These are phyloP conservation scores for Hygrophorus russula DNA, from an alignment of 768 basidiomycete species.

Conservation along the genomic window DNA sequence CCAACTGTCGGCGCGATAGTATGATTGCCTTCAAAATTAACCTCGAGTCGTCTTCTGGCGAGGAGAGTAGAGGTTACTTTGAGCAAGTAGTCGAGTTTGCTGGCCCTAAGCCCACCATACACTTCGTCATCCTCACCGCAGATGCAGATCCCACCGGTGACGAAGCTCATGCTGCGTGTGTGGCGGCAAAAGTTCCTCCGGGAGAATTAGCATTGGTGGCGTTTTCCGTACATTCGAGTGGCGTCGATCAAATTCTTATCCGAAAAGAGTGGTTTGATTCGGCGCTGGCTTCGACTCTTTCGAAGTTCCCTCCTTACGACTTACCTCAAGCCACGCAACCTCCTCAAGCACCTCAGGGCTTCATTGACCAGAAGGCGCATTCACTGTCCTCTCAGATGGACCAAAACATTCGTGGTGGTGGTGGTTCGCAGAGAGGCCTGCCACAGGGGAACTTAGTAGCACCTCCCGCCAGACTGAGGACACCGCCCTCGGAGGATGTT, in stretches of 20 bases:
- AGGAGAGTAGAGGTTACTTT: constrained; percentile 56
- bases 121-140: constrained; percentile 79
- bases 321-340: constrained; percentile 18
- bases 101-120: constrained; percentile 77
- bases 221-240: constrained; percentile 83
- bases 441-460: constrained; percentile 10
- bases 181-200: constrained; percentile 67
- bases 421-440: constrained; percentile 3
- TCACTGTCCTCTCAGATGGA: constrained; percentile 1
- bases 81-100: constrained; percentile 79
- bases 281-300: constrained; percentile 42
- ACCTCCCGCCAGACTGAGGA: constrained; percentile 39
- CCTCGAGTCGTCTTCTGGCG: constrained; percentile 46
- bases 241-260: constrained; percentile 81
- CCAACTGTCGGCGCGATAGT: constrained; percentile 76
- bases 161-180: constrained; percentile 74
- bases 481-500: constrained; percentile 66
- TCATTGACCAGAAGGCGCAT: constrained; percentile 15
- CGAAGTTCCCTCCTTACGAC: constrained; percentile 50
- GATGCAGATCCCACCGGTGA: constrained; percentile 77
- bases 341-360: constrained; percentile 6
- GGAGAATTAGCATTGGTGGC: constrained; percentile 75
- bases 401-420: constrained; percentile 9
- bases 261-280: constrained; percentile 76
- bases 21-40: constrained; percentile 71